Conservation (phyloP, 1,284 basidiomycete genomes). For the Stereum hirsutum region DNA sequence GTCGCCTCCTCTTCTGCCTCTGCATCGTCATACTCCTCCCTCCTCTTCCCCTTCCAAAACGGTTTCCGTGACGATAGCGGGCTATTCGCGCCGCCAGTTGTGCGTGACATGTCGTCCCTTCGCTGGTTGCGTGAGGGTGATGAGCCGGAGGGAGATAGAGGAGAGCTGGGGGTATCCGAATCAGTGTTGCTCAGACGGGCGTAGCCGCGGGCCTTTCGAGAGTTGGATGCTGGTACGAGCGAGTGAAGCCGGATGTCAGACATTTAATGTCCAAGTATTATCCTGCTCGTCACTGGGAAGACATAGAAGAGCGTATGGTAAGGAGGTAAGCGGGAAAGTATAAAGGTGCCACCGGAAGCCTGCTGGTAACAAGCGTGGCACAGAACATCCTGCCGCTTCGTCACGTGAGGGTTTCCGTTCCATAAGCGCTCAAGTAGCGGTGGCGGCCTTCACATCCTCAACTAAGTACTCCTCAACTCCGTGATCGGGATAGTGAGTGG, state of each 20-base stretch:
- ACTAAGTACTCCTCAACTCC: too few relatives aligned
- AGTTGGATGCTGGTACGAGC: conserved; percentile 47
- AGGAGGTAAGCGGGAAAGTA: not conserved
- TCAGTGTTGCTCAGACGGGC: conserved; percentile 5
- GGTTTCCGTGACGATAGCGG: conserved; percentile 6
- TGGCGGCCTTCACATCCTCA: too few relatives aligned
- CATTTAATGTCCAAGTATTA: too few relatives aligned
- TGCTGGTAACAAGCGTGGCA: too few relatives aligned
- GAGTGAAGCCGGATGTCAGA: conserved; percentile 64
- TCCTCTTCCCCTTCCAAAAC: conserved; percentile 21
- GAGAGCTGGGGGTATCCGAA: too few relatives aligned
- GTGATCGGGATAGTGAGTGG: too few relatives aligned
- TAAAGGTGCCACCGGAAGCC: not conserved
- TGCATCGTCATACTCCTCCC: conserved; percentile 47
- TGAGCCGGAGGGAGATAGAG: not conserved
- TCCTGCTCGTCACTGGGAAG: not conserved
- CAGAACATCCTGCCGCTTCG: too few relatives aligned
- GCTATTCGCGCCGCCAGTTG: too few relatives aligned
- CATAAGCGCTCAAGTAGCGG: too few relatives aligned
- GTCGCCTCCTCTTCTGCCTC: conserved; percentile 49
- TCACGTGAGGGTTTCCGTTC: too few relatives aligned
- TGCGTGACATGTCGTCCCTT: conserved; percentile 8
- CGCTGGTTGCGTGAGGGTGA: conserved; percentile 5
- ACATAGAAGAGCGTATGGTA: not conserved
- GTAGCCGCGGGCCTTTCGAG: conserved; percentile 26